These are phyloP conservation scores for Candida golubevii DNA, from an alignment of 805 yeast genomes.

Conservation along the genomic window DNA sequence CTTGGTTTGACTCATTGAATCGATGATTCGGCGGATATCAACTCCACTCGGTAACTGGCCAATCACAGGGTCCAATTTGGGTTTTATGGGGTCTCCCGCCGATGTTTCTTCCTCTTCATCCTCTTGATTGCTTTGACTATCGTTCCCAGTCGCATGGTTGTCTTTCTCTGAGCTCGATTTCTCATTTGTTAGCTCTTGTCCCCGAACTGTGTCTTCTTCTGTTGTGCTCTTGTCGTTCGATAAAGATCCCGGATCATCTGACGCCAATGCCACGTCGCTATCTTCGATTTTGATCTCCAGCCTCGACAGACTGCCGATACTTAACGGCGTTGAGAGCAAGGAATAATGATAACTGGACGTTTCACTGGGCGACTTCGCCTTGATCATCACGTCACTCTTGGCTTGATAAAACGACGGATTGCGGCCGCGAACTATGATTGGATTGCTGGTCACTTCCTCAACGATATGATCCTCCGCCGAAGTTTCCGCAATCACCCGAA, in stretches of 20 bases:
- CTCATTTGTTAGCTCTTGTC: not conserved
- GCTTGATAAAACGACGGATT: constrained; percentile 59
- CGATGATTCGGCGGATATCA: constrained; percentile 8
- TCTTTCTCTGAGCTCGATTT: not conserved
- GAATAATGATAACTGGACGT: constrained; percentile 8
- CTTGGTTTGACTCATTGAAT: constrained; percentile 3
- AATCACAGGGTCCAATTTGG: constrained; percentile 1
- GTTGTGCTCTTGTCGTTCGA: not conserved
- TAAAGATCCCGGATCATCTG: not conserved
- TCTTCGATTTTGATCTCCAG: not conserved
- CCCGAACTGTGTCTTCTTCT: not conserved
- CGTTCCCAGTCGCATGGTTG: not conserved
- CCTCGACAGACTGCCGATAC: not conserved
- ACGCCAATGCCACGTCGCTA: not conserved
- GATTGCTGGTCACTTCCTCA: constrained; percentile 19
- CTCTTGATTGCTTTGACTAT: not conserved
- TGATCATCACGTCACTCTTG: constrained; percentile 45
- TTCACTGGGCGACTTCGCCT: constrained; percentile 15
- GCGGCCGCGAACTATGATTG: constrained; percentile 56
- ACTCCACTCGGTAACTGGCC: constrained; percentile 1
- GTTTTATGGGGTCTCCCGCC: not conserved
- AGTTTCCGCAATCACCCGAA: constrained; percentile 10
- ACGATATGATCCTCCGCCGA: constrained; percentile 7
- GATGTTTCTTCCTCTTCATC: not conserved
- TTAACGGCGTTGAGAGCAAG: not conserved